phyloP scores from a whole-genome alignment of 2,329 filamentous ascomycete species.

The Colletotrichum filicis region DNA sequence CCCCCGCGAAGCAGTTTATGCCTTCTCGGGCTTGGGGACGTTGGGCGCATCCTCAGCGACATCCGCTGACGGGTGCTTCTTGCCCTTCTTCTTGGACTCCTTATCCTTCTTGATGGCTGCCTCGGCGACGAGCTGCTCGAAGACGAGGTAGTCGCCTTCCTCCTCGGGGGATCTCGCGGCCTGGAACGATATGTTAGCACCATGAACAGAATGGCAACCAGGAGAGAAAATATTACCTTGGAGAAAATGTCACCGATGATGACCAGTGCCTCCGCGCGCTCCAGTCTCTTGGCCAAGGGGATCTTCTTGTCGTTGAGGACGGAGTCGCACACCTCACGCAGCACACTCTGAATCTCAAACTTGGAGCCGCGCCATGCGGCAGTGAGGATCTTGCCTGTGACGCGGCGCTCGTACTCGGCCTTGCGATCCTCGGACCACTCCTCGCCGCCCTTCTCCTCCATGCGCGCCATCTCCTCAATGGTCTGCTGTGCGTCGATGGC shows the following conservation, averaged over 20 bases:
- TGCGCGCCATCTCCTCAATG: constrained; percentile 98
- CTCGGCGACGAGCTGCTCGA: constrained; percentile 97
- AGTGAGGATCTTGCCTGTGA: constrained; percentile 97
- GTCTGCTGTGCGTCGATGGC: constrained; percentile 98
- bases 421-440: constrained; percentile 99
- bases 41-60: constrained; percentile 42
- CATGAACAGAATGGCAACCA: neutral
- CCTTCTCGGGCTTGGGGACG: constrained; percentile 37
- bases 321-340: constrained; percentile 92
- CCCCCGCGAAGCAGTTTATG: neutral
- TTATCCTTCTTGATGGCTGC: constrained; percentile 95
- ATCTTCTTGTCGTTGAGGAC: constrained; percentile 85
- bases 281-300: constrained; percentile 83
- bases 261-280: constrained; percentile 89
- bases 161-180: constrained; percentile 91
- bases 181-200: constrained; percentile 56
- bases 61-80: constrained; percentile 57
- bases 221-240: constrained; percentile 70
- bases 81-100: constrained; percentile 76
- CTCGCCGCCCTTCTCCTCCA: constrained; percentile 93
- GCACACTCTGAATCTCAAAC: constrained; percentile 96
- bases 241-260: constrained; percentile 90
- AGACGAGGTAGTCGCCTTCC: constrained; percentile 98
- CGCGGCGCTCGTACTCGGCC: constrained; percentile 92
- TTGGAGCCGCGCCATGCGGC: constrained; percentile 97